Percentiles rank a stretch among this genome's conserved stretches.
Conservation (phyloP, 73 alveolate species). For the Stentor roeselii region DNA sequence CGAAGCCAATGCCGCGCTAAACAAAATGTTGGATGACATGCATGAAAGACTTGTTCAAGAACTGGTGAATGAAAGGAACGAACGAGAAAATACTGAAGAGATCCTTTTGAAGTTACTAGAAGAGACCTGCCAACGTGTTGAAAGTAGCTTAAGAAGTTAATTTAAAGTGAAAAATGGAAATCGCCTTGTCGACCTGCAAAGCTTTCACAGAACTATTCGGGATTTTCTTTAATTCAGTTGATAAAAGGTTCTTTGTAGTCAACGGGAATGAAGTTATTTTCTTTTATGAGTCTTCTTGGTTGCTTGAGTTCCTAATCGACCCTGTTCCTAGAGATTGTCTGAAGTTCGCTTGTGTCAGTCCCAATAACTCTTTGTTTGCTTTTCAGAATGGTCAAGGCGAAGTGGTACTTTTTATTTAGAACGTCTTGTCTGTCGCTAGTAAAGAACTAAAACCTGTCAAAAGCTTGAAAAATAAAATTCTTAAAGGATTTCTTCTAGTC, state of each 20-base stretch:
- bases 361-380: background rate
- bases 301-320: background rate
- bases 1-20: conserved; percentile 52
- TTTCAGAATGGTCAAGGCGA: background rate
- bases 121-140: conserved; percentile 76
- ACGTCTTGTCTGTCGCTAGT: background rate
- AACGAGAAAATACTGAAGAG: conserved; percentile 70
- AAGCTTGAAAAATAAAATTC: background rate
- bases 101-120: conserved; percentile 60
- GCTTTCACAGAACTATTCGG: background rate
- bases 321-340: background rate
- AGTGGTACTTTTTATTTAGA: background rate
- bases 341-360: background rate
- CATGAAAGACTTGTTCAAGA: conserved; percentile 53
- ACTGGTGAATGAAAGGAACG: conserved; percentile 44
- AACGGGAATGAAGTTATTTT: background rate
- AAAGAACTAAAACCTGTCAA: background rate
- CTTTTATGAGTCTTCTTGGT: background rate
- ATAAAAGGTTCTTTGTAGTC: background rate
- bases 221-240: background rate
- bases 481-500: background rate
- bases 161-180: background rate
- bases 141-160: conserved; percentile 49
- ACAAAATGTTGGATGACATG: conserved; percentile 72
- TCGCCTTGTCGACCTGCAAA: no score